Conservation (phyloP, 768 basidiomycete species). For the Lactarius psammicola region DNA sequence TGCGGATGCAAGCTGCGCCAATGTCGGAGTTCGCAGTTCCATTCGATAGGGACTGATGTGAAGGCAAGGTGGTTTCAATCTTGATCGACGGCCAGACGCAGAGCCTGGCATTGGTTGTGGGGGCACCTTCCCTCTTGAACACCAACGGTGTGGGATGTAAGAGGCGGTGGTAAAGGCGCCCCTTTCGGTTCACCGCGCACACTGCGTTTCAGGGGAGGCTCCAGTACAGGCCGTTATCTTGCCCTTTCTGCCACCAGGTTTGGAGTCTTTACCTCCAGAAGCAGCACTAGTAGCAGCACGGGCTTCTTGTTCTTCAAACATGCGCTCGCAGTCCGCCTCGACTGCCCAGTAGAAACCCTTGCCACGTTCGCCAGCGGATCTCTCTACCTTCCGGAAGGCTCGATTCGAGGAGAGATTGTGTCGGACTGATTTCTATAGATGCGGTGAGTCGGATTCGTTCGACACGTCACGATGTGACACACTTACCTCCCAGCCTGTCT, state of each 20-base stretch:
- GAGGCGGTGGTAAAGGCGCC: slow-evolving; percentile 60
- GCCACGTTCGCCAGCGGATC: slow-evolving; percentile 78
- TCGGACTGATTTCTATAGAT: slow-evolving; percentile 73
- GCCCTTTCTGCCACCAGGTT: slow-evolving; percentile 55
- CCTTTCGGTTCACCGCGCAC: slow-evolving; percentile 62
- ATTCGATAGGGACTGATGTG: slow-evolving; percentile 30
- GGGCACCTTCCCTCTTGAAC: slow-evolving; percentile 41
- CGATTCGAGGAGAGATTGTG: slow-evolving; percentile 93
- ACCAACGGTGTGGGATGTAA: slow-evolving; percentile 64
- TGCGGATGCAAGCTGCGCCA: no score
- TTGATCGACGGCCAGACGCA: slow-evolving; percentile 30
- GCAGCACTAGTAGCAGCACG: slow-evolving; percentile 35
- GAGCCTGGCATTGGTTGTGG: slow-evolving; percentile 19
- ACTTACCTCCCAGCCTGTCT: slow-evolving; percentile 86
- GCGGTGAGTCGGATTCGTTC: slow-evolving; percentile 4
- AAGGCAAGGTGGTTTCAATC: slow-evolving; percentile 30
- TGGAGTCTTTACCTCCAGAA: slow-evolving; percentile 41
- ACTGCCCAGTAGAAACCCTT: slow-evolving; percentile 95
- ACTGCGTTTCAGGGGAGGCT: slow-evolving; percentile 68
- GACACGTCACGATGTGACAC: slow-evolving; percentile 11
- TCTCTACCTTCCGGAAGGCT: slow-evolving; percentile 88
- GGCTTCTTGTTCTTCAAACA: slow-evolving; percentile 68
- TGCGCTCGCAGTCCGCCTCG: slow-evolving; percentile 68
- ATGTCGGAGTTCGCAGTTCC: slow-evolving; percentile 16
- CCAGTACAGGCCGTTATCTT: slow-evolving; percentile 48